Percentiles rank a stretch among this genome's conserved stretches.
phyloP scores from a whole-genome alignment of 208 protist genomes.

The Acanthamoeba castellanii region DNA sequence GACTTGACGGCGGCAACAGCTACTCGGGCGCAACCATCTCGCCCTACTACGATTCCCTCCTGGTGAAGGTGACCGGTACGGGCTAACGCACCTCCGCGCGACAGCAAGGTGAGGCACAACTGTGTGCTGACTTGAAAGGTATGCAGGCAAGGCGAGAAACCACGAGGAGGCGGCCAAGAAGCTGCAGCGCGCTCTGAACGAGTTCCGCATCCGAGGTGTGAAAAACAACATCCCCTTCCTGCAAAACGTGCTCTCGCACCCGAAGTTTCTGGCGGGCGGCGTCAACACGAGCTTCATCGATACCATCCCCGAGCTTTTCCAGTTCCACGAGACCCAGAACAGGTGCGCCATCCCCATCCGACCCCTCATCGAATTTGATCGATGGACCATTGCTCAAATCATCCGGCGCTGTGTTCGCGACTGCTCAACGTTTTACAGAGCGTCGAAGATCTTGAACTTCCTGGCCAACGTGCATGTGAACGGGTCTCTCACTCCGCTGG shows the following conservation, averaged over 20 bases:
- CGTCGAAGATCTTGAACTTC: slow-evolving; percentile 69
- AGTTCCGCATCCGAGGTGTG: slow-evolving; percentile 87
- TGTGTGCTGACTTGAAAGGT: neutral
- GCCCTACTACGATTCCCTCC: slow-evolving; percentile 90
- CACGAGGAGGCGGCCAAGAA: slow-evolving; percentile 79
- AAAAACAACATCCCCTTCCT: slow-evolving; percentile 91
- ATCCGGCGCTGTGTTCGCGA: neutral
- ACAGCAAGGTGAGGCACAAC: neutral
- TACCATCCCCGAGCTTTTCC: slow-evolving; percentile 37
- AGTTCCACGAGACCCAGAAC: slow-evolving; percentile 73
- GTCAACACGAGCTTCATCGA: slow-evolving; percentile 89
- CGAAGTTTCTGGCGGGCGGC: slow-evolving; percentile 82
- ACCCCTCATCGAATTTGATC: neutral
- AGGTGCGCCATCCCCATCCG: neutral
- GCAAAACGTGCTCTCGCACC: slow-evolving; percentile 85
- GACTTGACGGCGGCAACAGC: slow-evolving; percentile 86
- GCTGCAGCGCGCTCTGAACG: slow-evolving; percentile 83
- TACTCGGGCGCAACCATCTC: slow-evolving; percentile 85
- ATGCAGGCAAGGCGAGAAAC: slow-evolving; percentile 63
- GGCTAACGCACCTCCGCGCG: neutral
- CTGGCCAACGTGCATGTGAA: slow-evolving; percentile 77
- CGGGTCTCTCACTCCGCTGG: slow-evolving; percentile 60
- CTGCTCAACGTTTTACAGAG: neutral
- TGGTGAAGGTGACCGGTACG: slow-evolving; percentile 88
- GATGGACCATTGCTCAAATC: neutral